These are phyloP conservation scores for Paraleonurus japonicus DNA, from an alignment of 257 asterid species.

Conservation along the genomic window DNA sequence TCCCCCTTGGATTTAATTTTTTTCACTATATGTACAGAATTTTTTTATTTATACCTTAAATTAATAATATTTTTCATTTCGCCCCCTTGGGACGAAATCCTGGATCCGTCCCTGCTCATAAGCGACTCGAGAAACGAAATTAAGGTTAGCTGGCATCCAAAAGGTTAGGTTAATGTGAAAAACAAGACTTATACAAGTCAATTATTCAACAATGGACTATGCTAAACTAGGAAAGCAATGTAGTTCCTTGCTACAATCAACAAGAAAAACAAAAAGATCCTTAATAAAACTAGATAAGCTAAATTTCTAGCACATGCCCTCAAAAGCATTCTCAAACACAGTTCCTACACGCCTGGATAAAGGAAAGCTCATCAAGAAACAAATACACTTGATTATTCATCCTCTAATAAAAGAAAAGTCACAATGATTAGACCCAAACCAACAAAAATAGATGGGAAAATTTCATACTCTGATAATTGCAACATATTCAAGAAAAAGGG, in stretches of 20 bases:
- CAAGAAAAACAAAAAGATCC: background rate
- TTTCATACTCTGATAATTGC: background rate
- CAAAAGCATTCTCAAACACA: background rate
- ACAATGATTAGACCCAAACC: constrained; percentile 17
- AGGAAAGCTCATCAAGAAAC: constrained; percentile 19
- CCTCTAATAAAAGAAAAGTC: background rate
- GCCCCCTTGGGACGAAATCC: too few relatives aligned
- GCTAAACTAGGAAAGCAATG: constrained; percentile 8
- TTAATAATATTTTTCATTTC: too few relatives aligned
- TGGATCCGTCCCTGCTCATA: too few relatives aligned
- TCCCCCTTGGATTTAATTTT: too few relatives aligned
- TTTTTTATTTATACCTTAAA: too few relatives aligned
- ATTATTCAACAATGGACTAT: background rate
- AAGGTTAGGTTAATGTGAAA: background rate
- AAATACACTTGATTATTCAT: constrained; percentile 11
- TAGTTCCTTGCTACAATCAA: background rate
- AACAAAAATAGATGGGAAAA: background rate
- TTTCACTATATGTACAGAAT: too few relatives aligned
- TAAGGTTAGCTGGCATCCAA: background rate
- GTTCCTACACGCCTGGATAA: background rate
- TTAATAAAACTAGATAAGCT: constrained; percentile 5
- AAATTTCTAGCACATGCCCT: constrained; percentile 18
- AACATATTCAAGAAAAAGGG: constrained; percentile 9
- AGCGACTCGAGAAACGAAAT: constrained; percentile 8
- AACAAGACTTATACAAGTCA: background rate